A percentile compares a stretch with the other conserved stretches of the same genome.
phyloP scores from a whole-genome alignment of 441 rosid species.

The Hura crepitans region DNA sequence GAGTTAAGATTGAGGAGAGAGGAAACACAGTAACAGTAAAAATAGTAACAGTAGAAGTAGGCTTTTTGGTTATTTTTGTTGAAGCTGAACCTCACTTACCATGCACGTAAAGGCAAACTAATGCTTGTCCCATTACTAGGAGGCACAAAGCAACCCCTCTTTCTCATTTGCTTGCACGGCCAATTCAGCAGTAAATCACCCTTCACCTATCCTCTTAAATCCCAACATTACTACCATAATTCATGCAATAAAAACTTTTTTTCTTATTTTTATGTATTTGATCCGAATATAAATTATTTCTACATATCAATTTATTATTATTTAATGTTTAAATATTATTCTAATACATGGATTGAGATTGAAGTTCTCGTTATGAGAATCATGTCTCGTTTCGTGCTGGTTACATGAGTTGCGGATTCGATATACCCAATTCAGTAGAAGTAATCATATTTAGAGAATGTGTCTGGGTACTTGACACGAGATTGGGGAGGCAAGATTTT shows the following conservation, averaged over 20 bases:
- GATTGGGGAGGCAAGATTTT: neutral
- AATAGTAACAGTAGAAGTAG: too few species aligned
- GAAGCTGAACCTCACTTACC: constrained; percentile 39
- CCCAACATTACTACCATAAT: neutral
- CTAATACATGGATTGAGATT: too few species aligned
- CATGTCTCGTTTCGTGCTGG: too few species aligned
- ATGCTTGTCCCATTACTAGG: constrained; percentile 38
- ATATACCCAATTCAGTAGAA: neutral
- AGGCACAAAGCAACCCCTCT: constrained; percentile 40
- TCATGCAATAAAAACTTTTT: neutral
- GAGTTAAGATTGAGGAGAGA: too few species aligned
- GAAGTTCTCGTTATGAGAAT: too few species aligned
- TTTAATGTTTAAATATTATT: too few species aligned
- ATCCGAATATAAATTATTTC: too few species aligned
- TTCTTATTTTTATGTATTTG: too few species aligned
- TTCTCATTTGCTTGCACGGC: constrained; percentile 40
- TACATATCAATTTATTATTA: too few species aligned
- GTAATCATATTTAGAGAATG: constrained; percentile 17
- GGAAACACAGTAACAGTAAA: too few species aligned
- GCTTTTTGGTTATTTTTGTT: neutral
- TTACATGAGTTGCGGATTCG: too few species aligned
- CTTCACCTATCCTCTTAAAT: neutral
- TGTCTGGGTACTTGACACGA: constrained; percentile 24
- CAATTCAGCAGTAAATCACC: constrained; percentile 19
- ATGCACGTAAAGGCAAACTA: constrained; percentile 46